Percentiles rank a stretch among this genome's conserved stretches.
phyloP scores from a whole-genome alignment of 768 basidiomycete species.

The Xerocomus spinulosus region DNA sequence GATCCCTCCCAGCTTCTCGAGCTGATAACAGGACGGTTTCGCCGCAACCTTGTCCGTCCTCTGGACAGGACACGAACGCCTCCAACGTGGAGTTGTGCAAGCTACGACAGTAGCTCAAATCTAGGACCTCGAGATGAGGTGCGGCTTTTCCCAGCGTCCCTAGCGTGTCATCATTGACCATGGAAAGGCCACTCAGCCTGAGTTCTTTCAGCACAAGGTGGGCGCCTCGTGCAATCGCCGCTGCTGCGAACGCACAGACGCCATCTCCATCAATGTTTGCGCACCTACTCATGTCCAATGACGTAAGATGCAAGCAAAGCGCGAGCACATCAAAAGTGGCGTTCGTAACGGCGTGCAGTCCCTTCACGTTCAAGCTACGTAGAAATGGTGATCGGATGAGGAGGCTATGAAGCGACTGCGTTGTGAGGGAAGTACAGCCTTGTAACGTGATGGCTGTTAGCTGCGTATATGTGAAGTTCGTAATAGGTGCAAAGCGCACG shows the following conservation, averaged over 20 bases:
- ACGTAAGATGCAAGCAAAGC: constrained; percentile 51
- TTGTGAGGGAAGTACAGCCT: constrained; percentile 65
- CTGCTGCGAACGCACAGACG: constrained; percentile 44
- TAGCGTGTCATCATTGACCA: constrained; percentile 58
- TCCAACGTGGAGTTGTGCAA: constrained; percentile 74
- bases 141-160: constrained; percentile 61
- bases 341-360: constrained; percentile 64
- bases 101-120: constrained; percentile 68
- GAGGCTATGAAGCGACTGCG: constrained; percentile 64
- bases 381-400: constrained; percentile 61
- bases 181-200: constrained; percentile 61
- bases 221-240: constrained; percentile 43
- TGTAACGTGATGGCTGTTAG: constrained; percentile 67
- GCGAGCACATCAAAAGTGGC: constrained; percentile 67
- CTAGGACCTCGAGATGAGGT: constrained; percentile 72
- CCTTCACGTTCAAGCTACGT: constrained; percentile 57
- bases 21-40: constrained; percentile 52
- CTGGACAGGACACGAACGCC: constrained; percentile 58
- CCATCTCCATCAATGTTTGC: constrained; percentile 61
- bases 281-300: constrained; percentile 72
- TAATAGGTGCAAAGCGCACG: constrained; percentile 32
- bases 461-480: constrained; percentile 49
- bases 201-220: constrained; percentile 57
- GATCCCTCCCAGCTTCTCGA: constrained; percentile 61
- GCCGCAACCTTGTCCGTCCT: constrained; percentile 21